Evolutionary conservation across 805 yeast genomes (phyloP).

Genomic region (Candida montana): DNA sequence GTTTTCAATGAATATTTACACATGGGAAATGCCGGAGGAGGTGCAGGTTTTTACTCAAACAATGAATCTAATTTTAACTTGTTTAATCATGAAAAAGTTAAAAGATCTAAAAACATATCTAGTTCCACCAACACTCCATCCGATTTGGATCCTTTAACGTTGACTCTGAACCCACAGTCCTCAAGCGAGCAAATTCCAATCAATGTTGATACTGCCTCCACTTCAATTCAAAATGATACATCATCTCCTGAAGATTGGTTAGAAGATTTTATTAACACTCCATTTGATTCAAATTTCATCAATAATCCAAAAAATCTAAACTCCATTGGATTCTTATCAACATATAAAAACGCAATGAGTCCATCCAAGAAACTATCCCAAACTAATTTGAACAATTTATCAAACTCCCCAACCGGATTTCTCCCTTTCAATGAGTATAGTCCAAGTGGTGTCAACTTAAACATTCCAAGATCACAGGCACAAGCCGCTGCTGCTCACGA

Average conservation of each 20-base stretch:
- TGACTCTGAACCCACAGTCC: not conserved
- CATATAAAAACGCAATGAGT: not conserved
- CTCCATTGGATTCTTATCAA: slow-evolving; percentile 47
- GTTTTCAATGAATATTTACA: slow-evolving; percentile 34
- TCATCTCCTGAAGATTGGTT: slow-evolving; percentile 53
- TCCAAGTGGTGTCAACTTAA: not conserved
- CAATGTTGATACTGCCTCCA: slow-evolving; percentile 12
- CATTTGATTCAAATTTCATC: slow-evolving; percentile 51
- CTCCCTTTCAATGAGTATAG: not conserved
- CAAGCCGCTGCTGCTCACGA: slow-evolving; percentile 1
- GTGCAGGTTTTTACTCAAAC: slow-evolving; percentile 32
- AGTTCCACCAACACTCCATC: not conserved
- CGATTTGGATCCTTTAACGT: not conserved
- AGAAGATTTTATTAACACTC: slow-evolving; percentile 62
- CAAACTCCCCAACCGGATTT: not conserved
- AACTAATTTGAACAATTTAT: not conserved
- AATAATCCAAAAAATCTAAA: slow-evolving; percentile 39
- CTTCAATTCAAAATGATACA: slow-evolving; percentile 18
- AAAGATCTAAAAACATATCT: not conserved
- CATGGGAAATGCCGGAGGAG: slow-evolving; percentile 36
- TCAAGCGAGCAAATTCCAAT: slow-evolving; percentile 1
- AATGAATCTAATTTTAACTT: slow-evolving; percentile 11
- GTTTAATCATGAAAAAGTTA: slow-evolving; percentile 13
- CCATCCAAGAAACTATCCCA: not conserved
- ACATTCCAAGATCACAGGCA: not conserved